Conservation (phyloP, 441 rosid species). For the Breynia disticha region DNA sequence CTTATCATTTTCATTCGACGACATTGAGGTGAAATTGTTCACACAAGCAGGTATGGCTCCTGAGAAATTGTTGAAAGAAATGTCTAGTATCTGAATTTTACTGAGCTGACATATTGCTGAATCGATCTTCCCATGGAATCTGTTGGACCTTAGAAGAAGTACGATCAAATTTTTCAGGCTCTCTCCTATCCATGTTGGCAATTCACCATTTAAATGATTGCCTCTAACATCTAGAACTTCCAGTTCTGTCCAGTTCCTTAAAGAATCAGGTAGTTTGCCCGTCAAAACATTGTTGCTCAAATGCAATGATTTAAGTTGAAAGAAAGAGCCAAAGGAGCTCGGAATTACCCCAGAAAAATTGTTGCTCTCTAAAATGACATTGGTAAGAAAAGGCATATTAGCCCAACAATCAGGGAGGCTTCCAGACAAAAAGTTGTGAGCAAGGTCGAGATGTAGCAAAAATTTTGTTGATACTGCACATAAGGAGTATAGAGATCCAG, state of each 20-base stretch:
- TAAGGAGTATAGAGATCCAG: constrained; percentile 11
- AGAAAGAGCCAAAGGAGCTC: constrained; percentile 7
- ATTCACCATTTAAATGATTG: constrained; percentile 8
- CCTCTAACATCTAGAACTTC: constrained; percentile 12
- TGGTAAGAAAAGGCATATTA: rapidly evolving
- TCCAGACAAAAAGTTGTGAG: no score
- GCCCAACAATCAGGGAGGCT: constrained; percentile 9
- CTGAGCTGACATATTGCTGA: background rate
- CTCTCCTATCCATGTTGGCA: constrained; percentile 14
- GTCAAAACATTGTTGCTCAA: constrained; percentile 11
- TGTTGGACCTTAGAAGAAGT: constrained; percentile 10
- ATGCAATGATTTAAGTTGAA: background rate
- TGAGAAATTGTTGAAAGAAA: constrained; percentile 7
- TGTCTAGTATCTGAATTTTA: constrained; percentile 5
- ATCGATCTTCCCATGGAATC: constrained; percentile 8
- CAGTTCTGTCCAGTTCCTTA: constrained; percentile 1
- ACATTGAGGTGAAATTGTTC: constrained; percentile 4
- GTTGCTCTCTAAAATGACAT: constrained; percentile 14
- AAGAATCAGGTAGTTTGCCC: constrained; percentile 10
- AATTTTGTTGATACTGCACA: background rate
- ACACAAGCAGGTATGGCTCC: background rate
- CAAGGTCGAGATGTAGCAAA: constrained; percentile 6
- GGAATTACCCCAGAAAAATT: constrained; percentile 11
- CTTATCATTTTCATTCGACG: background rate
- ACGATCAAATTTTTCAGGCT: constrained; percentile 6